phyloP scores from a whole-genome alignment of 352 stramenopile genomes.

The Globisporangium mamillatum region DNA sequence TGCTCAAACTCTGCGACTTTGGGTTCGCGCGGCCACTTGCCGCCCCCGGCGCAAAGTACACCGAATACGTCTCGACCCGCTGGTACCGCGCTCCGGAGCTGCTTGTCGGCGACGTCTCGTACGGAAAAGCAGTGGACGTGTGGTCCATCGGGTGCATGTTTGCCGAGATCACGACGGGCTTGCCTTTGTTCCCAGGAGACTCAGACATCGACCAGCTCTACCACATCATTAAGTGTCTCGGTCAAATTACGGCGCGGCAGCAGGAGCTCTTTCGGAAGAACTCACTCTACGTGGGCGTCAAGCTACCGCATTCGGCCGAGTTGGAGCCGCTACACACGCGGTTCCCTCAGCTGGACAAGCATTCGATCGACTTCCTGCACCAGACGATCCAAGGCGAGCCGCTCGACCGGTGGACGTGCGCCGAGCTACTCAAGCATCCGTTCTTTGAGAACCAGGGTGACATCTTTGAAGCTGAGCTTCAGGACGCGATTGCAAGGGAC shows the following conservation, averaged over 20 bases:
- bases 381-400: slow-evolving; percentile 79
- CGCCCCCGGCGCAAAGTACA: slow-evolving; percentile 68
- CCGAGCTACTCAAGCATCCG: slow-evolving; percentile 68
- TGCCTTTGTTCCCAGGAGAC: slow-evolving; percentile 95
- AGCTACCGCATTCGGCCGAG: slow-evolving; percentile 56
- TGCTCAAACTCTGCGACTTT: slow-evolving; percentile 94
- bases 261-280: slow-evolving; percentile 85
- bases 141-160: slow-evolving; percentile 97
- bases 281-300: slow-evolving; percentile 76
- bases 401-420: slow-evolving; percentile 77
- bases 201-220: slow-evolving; percentile 95
- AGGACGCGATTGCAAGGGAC: slow-evolving; percentile 66
- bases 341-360: slow-evolving; percentile 68
- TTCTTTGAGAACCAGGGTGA: slow-evolving; percentile 62
- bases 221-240: slow-evolving; percentile 82
- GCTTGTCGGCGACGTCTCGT: slow-evolving; percentile 83
- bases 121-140: slow-evolving; percentile 96
- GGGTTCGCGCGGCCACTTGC: slow-evolving; percentile 76
- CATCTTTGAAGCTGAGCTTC: slow-evolving; percentile 61
- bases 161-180: slow-evolving; percentile 94
- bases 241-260: slow-evolving; percentile 63
- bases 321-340: slow-evolving; percentile 56
- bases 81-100: slow-evolving; percentile 96
- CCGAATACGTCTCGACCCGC: slow-evolving; percentile 91
- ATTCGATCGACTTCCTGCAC: slow-evolving; percentile 61